Evolutionary conservation across 2,329 filamentous ascomycete genomes (phyloP), one percentile per base, ranked within the genome.

Genomic region (Piedraia hortae): DNA sequence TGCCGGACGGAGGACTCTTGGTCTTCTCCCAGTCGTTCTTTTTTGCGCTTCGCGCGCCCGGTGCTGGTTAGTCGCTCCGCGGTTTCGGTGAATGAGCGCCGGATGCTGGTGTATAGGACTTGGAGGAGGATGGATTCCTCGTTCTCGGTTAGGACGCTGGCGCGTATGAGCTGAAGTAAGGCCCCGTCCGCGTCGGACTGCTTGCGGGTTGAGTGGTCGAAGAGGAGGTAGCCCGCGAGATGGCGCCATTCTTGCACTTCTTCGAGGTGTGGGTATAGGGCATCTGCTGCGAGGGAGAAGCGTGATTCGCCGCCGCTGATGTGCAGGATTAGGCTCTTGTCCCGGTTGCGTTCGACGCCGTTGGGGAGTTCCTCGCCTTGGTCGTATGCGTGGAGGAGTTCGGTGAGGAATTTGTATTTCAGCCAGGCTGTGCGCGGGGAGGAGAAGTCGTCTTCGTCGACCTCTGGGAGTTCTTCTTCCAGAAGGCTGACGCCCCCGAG

Each of bases 61-160:
- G 45, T 44, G 31, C 59, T 53, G 18, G 51, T 47, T 18, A 56
- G 47, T 17, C 61, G 55, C 24, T 85, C 74, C 5, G 59, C 51
- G 0, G 67, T 49, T 10, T 69, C 62, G 3, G 59, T 51, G 10
- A 93, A 53, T 25, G 59, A 66, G 21, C 71, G 54, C 40, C 73
- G 80, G 24, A 90, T 75, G 9, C 73, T 64, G 3, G 75, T 67
- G 28, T 75, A 73, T 4, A 97, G 56, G 3, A 91, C 68, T 35
- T 93, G 80, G 2, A 97, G 57, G 4, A 97, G 54, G 21, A 89
- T 69, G 1, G 66, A 57, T 41, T 93, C 82, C 41, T 97, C 80
- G 8, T 59, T 60, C 19, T 70, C 59, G 12, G 61, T 56, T 4
- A 82, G 66, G 18, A 70, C 72, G 33, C 75, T 70, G 13, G 69